phyloP scores from a whole-genome alignment of 2,329 filamentous ascomycete genomes.

The Trematosphaeria pertusa region DNA sequence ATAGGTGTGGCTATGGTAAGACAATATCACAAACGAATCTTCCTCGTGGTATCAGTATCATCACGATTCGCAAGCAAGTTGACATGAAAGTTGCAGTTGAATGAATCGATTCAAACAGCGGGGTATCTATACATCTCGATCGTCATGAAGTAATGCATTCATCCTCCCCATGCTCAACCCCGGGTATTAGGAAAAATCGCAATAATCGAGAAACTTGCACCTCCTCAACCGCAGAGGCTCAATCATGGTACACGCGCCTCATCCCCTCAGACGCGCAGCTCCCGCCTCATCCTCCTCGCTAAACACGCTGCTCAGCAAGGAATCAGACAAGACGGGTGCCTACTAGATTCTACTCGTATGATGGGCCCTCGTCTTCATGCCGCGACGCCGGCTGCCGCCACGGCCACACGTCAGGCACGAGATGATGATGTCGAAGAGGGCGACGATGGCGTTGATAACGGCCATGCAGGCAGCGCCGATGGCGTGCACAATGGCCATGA shows the following conservation, averaged over 20 bases:
- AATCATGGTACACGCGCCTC: slow-evolving; percentile 1
- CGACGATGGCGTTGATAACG: slow-evolving; percentile 58
- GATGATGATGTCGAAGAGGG: slow-evolving; percentile 58
- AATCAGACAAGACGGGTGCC: slow-evolving; percentile 22
- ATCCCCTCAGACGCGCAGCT: slow-evolving; percentile 17
- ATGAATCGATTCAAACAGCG: slow-evolving; percentile 8
- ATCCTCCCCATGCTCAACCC: slow-evolving; percentile 6
- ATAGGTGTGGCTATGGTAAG: too few relatives aligned
- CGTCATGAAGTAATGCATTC: slow-evolving; percentile 9
- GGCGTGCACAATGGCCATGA: slow-evolving; percentile 57
- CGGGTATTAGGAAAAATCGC: not conserved
- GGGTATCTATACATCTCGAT: slow-evolving; percentile 13
- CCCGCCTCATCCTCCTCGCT: slow-evolving; percentile 24
- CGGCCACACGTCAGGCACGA: slow-evolving; percentile 58
- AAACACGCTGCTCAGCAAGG: slow-evolving; percentile 8
- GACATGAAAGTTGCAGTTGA: not conserved
- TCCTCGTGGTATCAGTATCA: too few relatives aligned
- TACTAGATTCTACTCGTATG: slow-evolving; percentile 49
- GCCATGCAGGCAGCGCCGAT: slow-evolving; percentile 55
- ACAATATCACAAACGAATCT: too few relatives aligned
- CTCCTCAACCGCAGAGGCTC: not conserved
- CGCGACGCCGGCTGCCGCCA: slow-evolving; percentile 48
- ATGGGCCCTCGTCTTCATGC: slow-evolving; percentile 39
- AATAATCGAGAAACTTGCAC: not conserved
- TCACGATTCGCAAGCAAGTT: not conserved